These are phyloP conservation scores for Malus hybrid DNA, from an alignment of 331 rosid species.

Conservation along the genomic window DNA sequence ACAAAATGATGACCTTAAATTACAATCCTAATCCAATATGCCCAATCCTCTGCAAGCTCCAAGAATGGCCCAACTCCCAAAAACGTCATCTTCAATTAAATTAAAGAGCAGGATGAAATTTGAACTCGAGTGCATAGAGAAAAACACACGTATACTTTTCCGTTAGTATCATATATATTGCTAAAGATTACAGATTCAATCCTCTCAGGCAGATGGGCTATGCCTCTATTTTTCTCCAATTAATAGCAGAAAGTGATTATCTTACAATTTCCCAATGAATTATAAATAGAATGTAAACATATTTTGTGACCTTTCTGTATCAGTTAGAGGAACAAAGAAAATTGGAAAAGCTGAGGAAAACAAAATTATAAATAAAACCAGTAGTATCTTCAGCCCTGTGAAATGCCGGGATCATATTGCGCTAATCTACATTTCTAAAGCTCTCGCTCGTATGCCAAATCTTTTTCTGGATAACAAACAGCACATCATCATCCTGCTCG, in stretches of 20 bases:
- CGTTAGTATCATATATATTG: not conserved
- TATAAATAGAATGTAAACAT: not conserved
- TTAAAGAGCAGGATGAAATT: too few relatives aligned
- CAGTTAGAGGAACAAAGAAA: constrained; percentile 4
- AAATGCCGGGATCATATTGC: not conserved
- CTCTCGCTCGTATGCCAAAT: constrained; percentile 50
- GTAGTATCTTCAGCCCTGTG: not conserved
- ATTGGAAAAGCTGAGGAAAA: not conserved
- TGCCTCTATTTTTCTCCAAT: not conserved
- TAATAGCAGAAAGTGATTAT: not conserved
- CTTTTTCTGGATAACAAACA: constrained; percentile 39
- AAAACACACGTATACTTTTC: not conserved
- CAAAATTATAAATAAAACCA: constrained; percentile 21
- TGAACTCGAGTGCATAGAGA: not conserved
- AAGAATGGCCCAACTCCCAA: too few relatives aligned
- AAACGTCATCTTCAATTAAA: too few relatives aligned
- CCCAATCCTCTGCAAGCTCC: too few relatives aligned
- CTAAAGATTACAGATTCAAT: not conserved
- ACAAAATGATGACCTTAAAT: too few relatives aligned
- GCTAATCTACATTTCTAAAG: constrained; percentile 30
- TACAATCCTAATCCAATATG: too few relatives aligned
- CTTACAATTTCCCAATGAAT: constrained; percentile 24
- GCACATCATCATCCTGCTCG: constrained; percentile 23
- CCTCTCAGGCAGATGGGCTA: not conserved
- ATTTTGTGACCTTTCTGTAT: not conserved